phyloP scores from a whole-genome alignment of 805 yeast genomes.

The Candida ortonii region DNA sequence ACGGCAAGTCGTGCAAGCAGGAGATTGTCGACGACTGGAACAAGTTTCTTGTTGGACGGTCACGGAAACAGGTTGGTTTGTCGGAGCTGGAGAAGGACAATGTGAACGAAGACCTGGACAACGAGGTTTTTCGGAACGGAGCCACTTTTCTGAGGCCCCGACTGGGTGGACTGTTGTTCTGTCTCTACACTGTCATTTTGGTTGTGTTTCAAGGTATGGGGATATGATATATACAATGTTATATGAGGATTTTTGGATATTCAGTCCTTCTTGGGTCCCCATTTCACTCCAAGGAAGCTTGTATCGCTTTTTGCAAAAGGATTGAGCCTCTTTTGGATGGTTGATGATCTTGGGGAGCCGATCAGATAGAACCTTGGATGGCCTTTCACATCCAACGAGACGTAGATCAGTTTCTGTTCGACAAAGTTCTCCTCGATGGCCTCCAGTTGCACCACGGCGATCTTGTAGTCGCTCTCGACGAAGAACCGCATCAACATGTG shows the following conservation, averaged over 20 bases:
- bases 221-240: background rate
- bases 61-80: slow-evolving; percentile 8
- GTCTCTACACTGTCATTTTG: slow-evolving; percentile 1
- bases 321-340: slow-evolving; percentile 44
- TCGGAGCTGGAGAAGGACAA: slow-evolving; percentile 14
- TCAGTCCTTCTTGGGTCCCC: slow-evolving; percentile 74
- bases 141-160: no score
- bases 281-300: slow-evolving; percentile 77
- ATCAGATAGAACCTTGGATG: slow-evolving; percentile 65
- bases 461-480: slow-evolving; percentile 65
- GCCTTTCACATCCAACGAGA: slow-evolving; percentile 75
- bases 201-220: slow-evolving; percentile 1
- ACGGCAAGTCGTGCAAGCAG: slow-evolving; percentile 24
- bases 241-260: slow-evolving; percentile 2
- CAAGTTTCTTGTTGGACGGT: slow-evolving; percentile 21
- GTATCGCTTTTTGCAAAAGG: slow-evolving; percentile 38
- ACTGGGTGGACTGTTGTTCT: background rate
- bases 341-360: slow-evolving; percentile 49
- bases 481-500: slow-evolving; percentile 83
- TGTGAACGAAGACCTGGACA: slow-evolving; percentile 17
- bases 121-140: slow-evolving; percentile 4
- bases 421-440: slow-evolving; percentile 67
- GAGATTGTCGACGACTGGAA: slow-evolving; percentile 27
- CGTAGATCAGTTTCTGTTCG: slow-evolving; percentile 66
- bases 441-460: slow-evolving; percentile 76